A percentile compares a stretch with the other conserved stretches of the same genome.
These are phyloP conservation scores for Metschnikowia lunata DNA, from an alignment of 805 yeast species.

Conservation along the genomic window DNA sequence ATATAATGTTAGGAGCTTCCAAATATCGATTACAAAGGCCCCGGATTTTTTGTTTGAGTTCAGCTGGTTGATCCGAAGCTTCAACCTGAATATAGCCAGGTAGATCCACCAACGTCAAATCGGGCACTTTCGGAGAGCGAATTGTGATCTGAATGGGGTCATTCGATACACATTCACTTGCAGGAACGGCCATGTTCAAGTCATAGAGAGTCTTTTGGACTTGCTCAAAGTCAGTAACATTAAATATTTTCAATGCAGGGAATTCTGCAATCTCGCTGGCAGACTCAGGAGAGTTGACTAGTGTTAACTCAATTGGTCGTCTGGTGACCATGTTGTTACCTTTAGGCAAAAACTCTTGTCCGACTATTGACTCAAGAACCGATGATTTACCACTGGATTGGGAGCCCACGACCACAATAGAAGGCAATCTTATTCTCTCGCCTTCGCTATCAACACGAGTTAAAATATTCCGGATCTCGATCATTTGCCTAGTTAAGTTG, in stretches of 20 bases:
- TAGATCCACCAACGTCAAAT: slow-evolving; percentile 86
- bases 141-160: slow-evolving; percentile 93
- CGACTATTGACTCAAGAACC: slow-evolving; percentile 92
- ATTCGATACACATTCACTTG: slow-evolving; percentile 76
- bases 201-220: slow-evolving; percentile 87
- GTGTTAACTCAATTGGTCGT: slow-evolving; percentile 92
- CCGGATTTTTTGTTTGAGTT: slow-evolving; percentile 73
- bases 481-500: slow-evolving; percentile 91
- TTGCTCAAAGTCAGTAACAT: slow-evolving; percentile 80
- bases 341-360: slow-evolving; percentile 96
- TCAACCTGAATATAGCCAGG: slow-evolving; percentile 98
- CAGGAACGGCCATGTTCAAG: slow-evolving; percentile 88
- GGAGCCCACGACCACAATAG: slow-evolving; percentile 95
- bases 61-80: slow-evolving; percentile 92
- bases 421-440: slow-evolving; percentile 78
- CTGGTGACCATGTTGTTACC: slow-evolving; percentile 98
- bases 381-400: slow-evolving; percentile 97
- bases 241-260: slow-evolving; percentile 80
- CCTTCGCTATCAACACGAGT: slow-evolving; percentile 64
- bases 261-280: slow-evolving; percentile 90
- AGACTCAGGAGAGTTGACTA: slow-evolving; percentile 76
- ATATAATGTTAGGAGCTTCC: slow-evolving; percentile 86
- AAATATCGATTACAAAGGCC: slow-evolving; percentile 80
- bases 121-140: slow-evolving; percentile 84
- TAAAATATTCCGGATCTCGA: slow-evolving; percentile 81